Conservation (phyloP, 2,329 filamentous ascomycete genomes). For the Diaporthe humulicola region DNA sequence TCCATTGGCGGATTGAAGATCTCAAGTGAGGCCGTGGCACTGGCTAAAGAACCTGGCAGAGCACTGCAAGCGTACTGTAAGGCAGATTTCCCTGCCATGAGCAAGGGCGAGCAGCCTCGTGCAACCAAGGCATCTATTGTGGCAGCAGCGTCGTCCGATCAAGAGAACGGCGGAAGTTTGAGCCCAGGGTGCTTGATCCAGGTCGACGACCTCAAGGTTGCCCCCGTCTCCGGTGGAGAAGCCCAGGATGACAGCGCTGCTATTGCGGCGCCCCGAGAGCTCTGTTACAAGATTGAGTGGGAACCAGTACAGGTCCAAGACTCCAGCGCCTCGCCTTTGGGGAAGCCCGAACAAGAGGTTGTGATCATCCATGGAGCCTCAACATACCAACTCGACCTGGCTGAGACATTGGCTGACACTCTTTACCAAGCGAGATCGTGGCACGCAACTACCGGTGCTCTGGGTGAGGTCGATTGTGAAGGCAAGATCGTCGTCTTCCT, state of each 20-base stretch:
- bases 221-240: not conserved
- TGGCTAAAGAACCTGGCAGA: constrained; percentile 46
- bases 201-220: constrained; percentile 1
- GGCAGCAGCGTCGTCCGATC: constrained; percentile 43
- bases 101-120: constrained; percentile 44
- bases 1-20: constrained; percentile 56
- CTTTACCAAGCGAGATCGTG: not conserved
- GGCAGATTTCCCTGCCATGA: constrained; percentile 44
- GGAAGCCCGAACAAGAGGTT: constrained; percentile 47
- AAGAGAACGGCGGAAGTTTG: not conserved
- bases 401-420: not conserved
- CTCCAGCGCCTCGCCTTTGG: not conserved
- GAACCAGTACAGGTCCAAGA: constrained; percentile 46
- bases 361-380: constrained; percentile 52
- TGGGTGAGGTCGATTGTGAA: not conserved
- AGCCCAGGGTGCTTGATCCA: not conserved
- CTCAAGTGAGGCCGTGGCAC: constrained; percentile 46
- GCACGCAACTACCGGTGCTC: not conserved
- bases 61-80: constrained; percentile 53
- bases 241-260: not conserved
- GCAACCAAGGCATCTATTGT: constrained; percentile 55
- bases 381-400: not conserved
- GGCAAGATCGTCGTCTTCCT: constrained; percentile 45
- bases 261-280: constrained; percentile 48
- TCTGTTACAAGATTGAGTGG: constrained; percentile 63